Base-by-base conservation (phyloP, 495 filamentous ascomycete species). In the Podospora fimiseda region DNA sequence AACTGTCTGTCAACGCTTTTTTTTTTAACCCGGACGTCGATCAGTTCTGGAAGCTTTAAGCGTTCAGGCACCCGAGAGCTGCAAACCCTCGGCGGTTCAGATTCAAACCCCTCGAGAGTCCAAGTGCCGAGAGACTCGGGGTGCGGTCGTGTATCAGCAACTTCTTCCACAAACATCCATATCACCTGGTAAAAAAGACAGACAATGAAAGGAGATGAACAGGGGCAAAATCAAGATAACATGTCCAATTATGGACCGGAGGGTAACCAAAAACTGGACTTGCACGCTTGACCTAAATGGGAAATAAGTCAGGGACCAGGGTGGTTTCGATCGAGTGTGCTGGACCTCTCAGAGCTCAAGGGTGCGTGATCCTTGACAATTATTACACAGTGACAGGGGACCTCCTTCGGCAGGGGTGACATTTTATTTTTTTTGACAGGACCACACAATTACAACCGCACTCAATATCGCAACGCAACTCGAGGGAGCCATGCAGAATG, bases 371-470 rank as follows among this genome's bases (percentile, higher is more conserved):
- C 51, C 60, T 52, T 56, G 59, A 52, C 52, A 53, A 46, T 56
- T 61, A 55, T 61, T 61, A 53, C 52, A 53, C 59, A 52, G 20
- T 24, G 19, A 23, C 45, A 16, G 51, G 59, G 59, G 59, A 59
- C 27, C 6, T 45, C 38, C 22, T 37, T 51, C 33, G 50, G 45
- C 60, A 63, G 52, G 58, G 58, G 49, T 41, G 48, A 33, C 27
- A 33, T 33, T 49, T 48, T 27, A 40, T 51, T 55, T 59, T 50
- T 59, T 46, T 48, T 50, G 55, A 47, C 61, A 52, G 24, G 51
- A 33, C 59, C 46, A 46, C 52, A 39, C 38, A 24, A 48, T 39
- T 49, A 43, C 41, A 61, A 44, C 19, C 11, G 27, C 27, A 33
- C 27, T 5, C 27, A 33, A 33, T 33, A 39, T 45, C 44, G 43